Base-by-base conservation (phyloP, 2,329 filamentous ascomycete genomes). In the Camillea tinctor region DNA sequence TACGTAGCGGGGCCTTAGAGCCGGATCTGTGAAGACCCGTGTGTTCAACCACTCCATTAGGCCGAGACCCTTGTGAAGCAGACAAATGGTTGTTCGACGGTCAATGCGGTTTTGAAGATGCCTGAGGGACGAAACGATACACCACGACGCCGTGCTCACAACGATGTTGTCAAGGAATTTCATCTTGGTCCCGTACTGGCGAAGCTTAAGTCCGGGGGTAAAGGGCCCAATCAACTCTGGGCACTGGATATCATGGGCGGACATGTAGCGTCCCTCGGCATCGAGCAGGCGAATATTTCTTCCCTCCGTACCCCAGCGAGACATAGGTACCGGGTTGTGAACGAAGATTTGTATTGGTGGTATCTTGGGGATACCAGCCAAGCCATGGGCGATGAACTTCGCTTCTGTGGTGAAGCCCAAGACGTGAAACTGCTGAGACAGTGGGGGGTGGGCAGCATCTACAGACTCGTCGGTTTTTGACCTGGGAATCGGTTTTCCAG, bases 11-110 rank as follows among this genome's bases (percentile, higher is more conserved):
- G 95, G 95, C 23, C 90, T 83, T 0, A 77, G 79, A 0, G 76
- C 72, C 0, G 84, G 80, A 62, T 93, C 84, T 0, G 85, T 82
- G 66, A 97, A 97, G 24, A 96, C 74, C 11, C 82, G 74, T 36
- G 82, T 75, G 68, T 92, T 92, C 49, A 97, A 81, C 54, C 88
- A 83, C 54, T 98, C 93, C n/a, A 92, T 80, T 1, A 92, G 79
- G 0, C 95, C 94, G 74, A 98, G 85, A 1, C 93, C 92, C 63
- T 94, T 91, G 59, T 92, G 89, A 58, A 96, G 74, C 58, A 96
- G 84, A 60, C 90, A 86, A 7, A 97, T 83, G 0, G 91, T 90
- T 1, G 89, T 92, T 24, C 86, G 78, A 2, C 83, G 78, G 50
- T 84, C 81, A n/a, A 74, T 71, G 52, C 62, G 64, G 40, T 67